These are phyloP conservation scores for Echinosophora koreensis DNA, from an alignment of 306 rosid genomes.

Conservation along the genomic window DNA sequence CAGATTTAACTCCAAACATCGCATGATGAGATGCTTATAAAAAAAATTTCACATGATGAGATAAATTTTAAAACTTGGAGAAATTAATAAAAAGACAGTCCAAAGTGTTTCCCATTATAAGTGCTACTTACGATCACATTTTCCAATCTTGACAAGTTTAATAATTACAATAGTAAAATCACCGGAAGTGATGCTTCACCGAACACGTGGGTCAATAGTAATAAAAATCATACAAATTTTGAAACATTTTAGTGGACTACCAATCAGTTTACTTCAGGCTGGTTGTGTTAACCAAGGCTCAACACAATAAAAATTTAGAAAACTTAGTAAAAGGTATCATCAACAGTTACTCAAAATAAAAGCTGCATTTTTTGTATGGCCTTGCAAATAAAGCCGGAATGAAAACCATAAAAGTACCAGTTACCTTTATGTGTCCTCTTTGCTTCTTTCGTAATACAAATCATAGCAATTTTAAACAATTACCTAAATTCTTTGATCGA, in stretches of 20 bases:
- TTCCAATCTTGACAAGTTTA: conserved; percentile 28
- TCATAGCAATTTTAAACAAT: not conserved
- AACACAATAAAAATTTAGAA: not conserved
- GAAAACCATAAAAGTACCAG: not conserved
- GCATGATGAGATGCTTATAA: not conserved
- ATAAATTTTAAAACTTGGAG: not conserved
- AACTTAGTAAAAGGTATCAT: conserved; percentile 11
- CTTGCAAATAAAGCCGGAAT: not conserved
- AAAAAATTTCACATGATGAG: too few species aligned
- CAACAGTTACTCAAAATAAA: not conserved
- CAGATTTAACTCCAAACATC: not conserved
- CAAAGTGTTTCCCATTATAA: not conserved
- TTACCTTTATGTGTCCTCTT: too few species aligned
- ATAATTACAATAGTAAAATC: not conserved
- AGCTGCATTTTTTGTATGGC: not conserved
- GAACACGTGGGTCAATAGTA: not conserved
- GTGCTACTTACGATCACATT: not conserved
- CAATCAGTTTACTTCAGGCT: not conserved
- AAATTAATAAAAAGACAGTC: conserved; percentile 8
- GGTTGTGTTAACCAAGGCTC: not conserved
- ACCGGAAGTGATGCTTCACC: not conserved
- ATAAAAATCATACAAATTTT: not conserved
- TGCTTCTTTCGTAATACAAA: not conserved
- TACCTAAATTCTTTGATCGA: not conserved
- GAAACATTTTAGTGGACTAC: conserved; percentile 9